Conservation (phyloP, 768 basidiomycete genomes). For the Crepidotus variabilis region DNA sequence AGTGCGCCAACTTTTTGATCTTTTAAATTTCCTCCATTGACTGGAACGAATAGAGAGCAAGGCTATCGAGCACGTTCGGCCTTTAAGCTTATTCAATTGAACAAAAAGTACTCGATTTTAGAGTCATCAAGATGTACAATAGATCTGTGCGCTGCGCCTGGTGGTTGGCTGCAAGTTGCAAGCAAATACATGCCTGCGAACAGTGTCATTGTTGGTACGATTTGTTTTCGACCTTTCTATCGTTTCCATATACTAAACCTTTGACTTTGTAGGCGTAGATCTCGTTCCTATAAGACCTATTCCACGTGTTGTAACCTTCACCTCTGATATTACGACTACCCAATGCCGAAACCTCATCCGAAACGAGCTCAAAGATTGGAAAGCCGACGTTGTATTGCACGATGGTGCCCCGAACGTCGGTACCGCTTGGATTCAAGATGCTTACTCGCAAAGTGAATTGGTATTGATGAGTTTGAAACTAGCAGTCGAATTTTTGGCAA, state of each 20-base stretch:
- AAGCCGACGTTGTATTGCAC: conserved; percentile 96
- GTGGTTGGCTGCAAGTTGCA: conserved; percentile 98
- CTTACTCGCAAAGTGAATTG: conserved; percentile 94
- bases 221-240: neutral
- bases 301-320: conserved; percentile 87
- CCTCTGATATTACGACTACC: conserved; percentile 90
- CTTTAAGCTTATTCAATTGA: conserved; percentile 97
- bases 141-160: conserved; percentile 97
- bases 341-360: conserved; percentile 87
- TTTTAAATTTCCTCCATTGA: conserved; percentile 9
- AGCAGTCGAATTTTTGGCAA: conserved; percentile 89
- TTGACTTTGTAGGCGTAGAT: conserved; percentile 70
- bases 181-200: conserved; percentile 96
- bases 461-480: conserved; percentile 94
- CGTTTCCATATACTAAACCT: conserved; percentile 7
- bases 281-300: conserved; percentile 95
- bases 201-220: conserved; percentile 80
- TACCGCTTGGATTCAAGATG: conserved; percentile 98
- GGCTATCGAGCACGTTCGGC: conserved; percentile 99
- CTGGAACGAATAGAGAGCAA: conserved; percentile 70
- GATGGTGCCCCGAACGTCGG: conserved; percentile 99
- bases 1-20: conserved; percentile 39
- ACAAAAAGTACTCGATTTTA: conserved; percentile 95
- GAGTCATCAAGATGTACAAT: conserved; percentile 89
- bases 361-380: conserved; percentile 94